A percentile compares a stretch with the other conserved stretches of the same genome.
Evolutionary conservation across 1,284 basidiomycete species (phyloP).

Genomic region (Tylopilus orsonianus): DNA sequence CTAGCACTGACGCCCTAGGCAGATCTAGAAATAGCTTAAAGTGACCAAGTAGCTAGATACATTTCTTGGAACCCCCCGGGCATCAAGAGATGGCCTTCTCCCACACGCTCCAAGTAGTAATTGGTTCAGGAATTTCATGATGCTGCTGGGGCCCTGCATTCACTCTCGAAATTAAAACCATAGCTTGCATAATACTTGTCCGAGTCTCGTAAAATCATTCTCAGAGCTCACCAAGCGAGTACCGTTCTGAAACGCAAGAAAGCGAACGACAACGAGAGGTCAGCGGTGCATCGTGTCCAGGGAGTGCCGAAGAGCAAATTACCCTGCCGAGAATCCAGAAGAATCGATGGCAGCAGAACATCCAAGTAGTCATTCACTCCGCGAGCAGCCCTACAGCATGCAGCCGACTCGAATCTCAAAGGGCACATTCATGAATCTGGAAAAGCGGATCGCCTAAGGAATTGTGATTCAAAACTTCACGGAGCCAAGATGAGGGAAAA

Average conservation of each 20-base stretch:
- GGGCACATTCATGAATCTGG: constrained; percentile 1
- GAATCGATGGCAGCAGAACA: not conserved
- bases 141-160: not conserved
- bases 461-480: constrained; percentile 5
- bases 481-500: constrained; percentile 1
- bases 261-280: not conserved
- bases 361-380: not conserved
- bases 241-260: not conserved
- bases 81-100: no score
- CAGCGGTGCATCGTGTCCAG: not conserved
- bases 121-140: not conserved
- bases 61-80: no score
- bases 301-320: constrained; percentile 2
- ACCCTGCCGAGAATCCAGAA: constrained; percentile 7
- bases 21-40: not conserved
- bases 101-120: no score
- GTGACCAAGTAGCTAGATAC: not conserved
- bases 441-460: constrained; percentile 19
- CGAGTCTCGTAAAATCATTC: not conserved
- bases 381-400: not conserved
- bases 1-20: no score
- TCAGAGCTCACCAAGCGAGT: not conserved
- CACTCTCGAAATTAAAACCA: not conserved
- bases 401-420: constrained; percentile 9
- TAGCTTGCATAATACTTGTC: not conserved